Evolutionary conservation across 2,329 filamentous ascomycete species (phyloP).

Genomic region (Triangularia setosa): DNA sequence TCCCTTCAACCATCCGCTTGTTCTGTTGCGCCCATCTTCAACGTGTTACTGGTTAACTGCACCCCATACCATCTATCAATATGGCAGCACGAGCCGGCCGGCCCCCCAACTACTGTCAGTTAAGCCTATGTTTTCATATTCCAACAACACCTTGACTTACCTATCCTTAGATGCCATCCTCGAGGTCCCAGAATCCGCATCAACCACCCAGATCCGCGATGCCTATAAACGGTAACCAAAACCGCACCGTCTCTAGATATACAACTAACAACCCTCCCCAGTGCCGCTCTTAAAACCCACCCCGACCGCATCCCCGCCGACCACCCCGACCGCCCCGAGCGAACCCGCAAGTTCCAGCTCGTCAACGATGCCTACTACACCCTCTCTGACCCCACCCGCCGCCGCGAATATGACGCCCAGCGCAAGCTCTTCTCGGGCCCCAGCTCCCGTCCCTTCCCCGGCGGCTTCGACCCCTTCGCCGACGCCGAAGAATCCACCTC

Average conservation of each 20-base stretch:
- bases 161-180: constrained; percentile 63
- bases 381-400: constrained; percentile 73
- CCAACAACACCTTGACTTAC: neutral
- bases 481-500: constrained; percentile 45
- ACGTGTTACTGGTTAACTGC: neutral
- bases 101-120: constrained; percentile 58
- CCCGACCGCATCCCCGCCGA: constrained; percentile 83
- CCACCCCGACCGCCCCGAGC: constrained; percentile 74
- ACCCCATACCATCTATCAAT: constrained; percentile 13
- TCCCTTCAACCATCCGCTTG: neutral
- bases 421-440: constrained; percentile 48
- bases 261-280: constrained; percentile 33
- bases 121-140: neutral
- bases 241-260: neutral
- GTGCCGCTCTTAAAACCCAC: constrained; percentile 85
- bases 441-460: constrained; percentile 31
- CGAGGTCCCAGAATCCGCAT: constrained; percentile 68
- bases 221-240: constrained; percentile 78
- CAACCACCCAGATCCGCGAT: constrained; percentile 79
- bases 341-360: constrained; percentile 61
- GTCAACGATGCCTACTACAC: constrained; percentile 44
- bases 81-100: constrained; percentile 36
- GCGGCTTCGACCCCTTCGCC: constrained; percentile 44
- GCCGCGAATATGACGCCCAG: constrained; percentile 80
- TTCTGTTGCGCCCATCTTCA: neutral